Evolutionary conservation across 495 filamentous ascomycete genomes (phyloP).

Genomic region (Aspergillus egyptiacus): DNA sequence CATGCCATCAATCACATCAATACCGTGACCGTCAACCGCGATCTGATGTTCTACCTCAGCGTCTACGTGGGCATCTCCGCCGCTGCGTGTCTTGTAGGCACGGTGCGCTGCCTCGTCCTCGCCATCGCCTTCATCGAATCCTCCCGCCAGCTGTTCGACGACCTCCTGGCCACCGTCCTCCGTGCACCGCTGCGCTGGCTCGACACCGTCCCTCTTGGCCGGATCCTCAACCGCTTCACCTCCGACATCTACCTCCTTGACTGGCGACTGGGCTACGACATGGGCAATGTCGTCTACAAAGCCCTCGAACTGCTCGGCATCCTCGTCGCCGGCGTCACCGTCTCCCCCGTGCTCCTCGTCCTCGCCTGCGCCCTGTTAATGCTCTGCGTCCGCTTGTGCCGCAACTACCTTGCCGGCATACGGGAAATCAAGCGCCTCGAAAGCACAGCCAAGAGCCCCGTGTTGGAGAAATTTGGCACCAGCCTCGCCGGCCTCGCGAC

Average conservation of each 20-base stretch:
- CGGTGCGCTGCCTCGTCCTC: constrained; percentile 51
- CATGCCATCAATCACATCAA: neutral
- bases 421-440: constrained; percentile 69
- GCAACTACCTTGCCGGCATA: constrained; percentile 58
- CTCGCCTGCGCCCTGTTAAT: constrained; percentile 21
- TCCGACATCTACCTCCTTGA: constrained; percentile 68
- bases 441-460: constrained; percentile 59
- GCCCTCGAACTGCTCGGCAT: constrained; percentile 25
- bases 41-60: constrained; percentile 52
- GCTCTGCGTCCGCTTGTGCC: constrained; percentile 51
- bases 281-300: constrained; percentile 53
- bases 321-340: constrained; percentile 23
- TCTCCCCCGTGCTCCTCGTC: constrained; percentile 25
- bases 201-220: constrained; percentile 70
- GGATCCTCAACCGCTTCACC: constrained; percentile 71
- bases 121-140: constrained; percentile 55
- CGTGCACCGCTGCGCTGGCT: constrained; percentile 69
- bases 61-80: constrained; percentile 61
- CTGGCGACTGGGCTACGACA: constrained; percentile 50
- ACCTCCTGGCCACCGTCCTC: constrained; percentile 57
- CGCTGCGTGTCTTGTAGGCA: constrained; percentile 49
- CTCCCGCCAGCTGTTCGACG: constrained; percentile 57
- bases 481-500: constrained; percentile 61
- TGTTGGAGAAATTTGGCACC: constrained; percentile 67
- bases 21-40: neutral